Base-by-base conservation (phyloP, 176 grass and related monocot species). In the Oryza brachyantha region DNA sequence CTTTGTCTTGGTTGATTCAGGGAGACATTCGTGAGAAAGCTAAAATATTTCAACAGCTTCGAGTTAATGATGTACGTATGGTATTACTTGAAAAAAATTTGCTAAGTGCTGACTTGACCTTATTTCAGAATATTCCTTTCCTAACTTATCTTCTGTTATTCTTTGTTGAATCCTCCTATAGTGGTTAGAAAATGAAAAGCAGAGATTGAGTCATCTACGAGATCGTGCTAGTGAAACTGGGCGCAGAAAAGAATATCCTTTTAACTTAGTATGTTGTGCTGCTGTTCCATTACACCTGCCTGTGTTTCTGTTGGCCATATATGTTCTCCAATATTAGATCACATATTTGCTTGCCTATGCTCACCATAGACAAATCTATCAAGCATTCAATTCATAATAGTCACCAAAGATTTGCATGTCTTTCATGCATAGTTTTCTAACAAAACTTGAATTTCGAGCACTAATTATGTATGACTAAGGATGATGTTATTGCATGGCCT, bases 201-300 rank as follows among this genome's bases (percentile, higher is more conserved):
- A 92, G 64, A 83, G 90, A 70, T 72, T 99, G 29, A 89, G 86
- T 74, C 92, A 93, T 92, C 86, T 99, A 52, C 88, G 96, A 86
- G 96, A 99, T 67, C 86, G 96, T 89, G 96, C 96, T 80, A 99
- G 92, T 93, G 96, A 99, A 91, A 93, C 90, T 64, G 96, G 92
- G 25, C 84, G 88, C 35, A 87, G 96, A 89, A 99, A 99, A 64
- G 81, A 99, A 99, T 99, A 99, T 99, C 96, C 96, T 99, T 92
- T 93, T 78, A 19, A 61, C 12, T 40, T 71, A 81, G 34, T 69
- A 80, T 78, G 66, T 58, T 79, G 46, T 41, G 36, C 69, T 77
- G 12, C 38, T 79, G 74, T 81, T 78, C 32, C 26, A 73, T 50
- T 65, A 37, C 17, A 38, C 14, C 17, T 41, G 31, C 4, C 28